These are phyloP conservation scores for Drechslera avenae DNA, from an alignment of 2,329 filamentous ascomycete genomes.

Conservation along the genomic window DNA sequence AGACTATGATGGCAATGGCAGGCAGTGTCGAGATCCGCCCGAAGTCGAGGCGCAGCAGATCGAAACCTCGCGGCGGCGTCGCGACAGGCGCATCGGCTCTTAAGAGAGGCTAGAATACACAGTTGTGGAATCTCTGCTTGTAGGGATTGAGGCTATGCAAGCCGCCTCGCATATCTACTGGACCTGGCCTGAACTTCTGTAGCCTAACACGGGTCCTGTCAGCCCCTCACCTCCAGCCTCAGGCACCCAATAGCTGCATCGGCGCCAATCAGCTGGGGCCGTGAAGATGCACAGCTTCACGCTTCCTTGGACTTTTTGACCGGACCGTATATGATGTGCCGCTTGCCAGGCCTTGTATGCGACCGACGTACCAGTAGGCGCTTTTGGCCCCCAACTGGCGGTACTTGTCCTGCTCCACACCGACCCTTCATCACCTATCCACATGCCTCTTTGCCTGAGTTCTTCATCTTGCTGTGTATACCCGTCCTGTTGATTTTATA, in stretches of 20 bases:
- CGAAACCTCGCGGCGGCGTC: conserved; percentile 18
- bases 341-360: conserved; percentile 14
- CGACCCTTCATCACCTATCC: conserved; percentile 24
- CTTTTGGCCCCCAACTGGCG: conserved; percentile 19
- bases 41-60: conserved; percentile 30
- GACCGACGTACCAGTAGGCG: conserved; percentile 13
- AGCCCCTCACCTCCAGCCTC: conserved; percentile 28
- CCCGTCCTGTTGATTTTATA: conserved; percentile 10
- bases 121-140: conserved; percentile 13
- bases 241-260: conserved; percentile 26
- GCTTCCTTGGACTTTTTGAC: conserved; percentile 25
- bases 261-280: conserved; percentile 26
- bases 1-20: conserved; percentile 18
- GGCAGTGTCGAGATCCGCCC: conserved; percentile 24
- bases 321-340: conserved; percentile 18
- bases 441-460: conserved; percentile 7
- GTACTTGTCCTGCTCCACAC: conserved; percentile 7
- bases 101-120: conserved; percentile 26
- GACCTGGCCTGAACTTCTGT: conserved; percentile 20
- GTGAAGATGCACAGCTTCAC: conserved; percentile 21
- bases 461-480: conserved; percentile 23
- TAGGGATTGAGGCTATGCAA: conserved; percentile 35
- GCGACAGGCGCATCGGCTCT: conserved; percentile 28
- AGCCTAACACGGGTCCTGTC: conserved; percentile 27
- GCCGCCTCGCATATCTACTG: conserved; percentile 11